These are phyloP conservation scores for Neonothopanus nambi DNA, from an alignment of 1,284 basidiomycete species.

Conservation along the genomic window DNA sequence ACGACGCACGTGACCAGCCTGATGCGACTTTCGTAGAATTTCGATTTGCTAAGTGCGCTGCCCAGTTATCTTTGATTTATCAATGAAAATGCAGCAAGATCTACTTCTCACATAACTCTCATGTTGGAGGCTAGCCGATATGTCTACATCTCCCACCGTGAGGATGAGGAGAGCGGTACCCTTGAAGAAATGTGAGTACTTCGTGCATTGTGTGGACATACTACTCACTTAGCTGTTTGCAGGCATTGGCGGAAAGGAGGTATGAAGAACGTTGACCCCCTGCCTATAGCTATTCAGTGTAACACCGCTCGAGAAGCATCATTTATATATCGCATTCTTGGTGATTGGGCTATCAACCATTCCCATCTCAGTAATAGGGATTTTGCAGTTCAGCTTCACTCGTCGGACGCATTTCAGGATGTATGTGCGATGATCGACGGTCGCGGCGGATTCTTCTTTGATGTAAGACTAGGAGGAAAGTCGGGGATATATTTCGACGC, in stretches of 20 bases:
- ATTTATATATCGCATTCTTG: neutral
- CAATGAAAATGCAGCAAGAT: neutral
- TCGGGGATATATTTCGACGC: neutral
- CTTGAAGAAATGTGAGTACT: neutral
- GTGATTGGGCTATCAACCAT: neutral
- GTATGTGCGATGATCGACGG: neutral
- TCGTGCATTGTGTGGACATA: neutral
- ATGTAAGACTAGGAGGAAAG: neutral
- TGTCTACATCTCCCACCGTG: neutral
- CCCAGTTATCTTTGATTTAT: too few species aligned
- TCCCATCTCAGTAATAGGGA: too few species aligned
- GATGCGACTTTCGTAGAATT: neutral
- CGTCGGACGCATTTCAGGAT: neutral
- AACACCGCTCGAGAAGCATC: neutral
- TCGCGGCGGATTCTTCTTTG: neutral
- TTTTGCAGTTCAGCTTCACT: neutral
- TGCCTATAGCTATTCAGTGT: neutral
- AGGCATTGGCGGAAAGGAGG: constrained; percentile 1
- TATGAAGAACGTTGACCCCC: neutral
- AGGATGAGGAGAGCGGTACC: neutral
- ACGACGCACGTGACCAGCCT: neutral
- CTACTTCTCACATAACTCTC: neutral
- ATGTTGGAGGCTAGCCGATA: neutral
- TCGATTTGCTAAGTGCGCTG: neutral
- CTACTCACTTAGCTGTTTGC: neutral